phyloP scores from a whole-genome alignment of 495 filamentous ascomycete species.

The Pseudoneurospora amorphoporcata region DNA sequence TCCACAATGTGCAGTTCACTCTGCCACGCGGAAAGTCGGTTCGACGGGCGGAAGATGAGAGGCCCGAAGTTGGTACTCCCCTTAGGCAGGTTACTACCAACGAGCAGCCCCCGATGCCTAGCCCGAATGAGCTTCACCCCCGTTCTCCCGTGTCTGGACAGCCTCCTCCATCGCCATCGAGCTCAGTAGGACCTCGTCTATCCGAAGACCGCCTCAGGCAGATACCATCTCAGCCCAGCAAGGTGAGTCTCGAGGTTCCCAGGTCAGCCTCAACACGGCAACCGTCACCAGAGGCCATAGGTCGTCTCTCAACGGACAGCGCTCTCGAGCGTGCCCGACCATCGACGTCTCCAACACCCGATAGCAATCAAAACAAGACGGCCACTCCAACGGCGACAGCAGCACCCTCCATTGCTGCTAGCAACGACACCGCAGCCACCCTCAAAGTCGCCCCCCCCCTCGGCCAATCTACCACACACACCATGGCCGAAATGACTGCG shows the following conservation, averaged over 20 bases:
- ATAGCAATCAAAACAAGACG: conserved; percentile 25
- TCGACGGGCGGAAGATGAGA: not conserved
- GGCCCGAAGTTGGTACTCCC: conserved; percentile 24
- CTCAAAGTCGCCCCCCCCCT: conserved; percentile 48
- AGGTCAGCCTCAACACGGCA: conserved; percentile 13
- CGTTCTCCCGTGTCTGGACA: conserved; percentile 26
- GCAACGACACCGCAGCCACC: conserved; percentile 57
- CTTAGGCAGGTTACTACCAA: conserved; percentile 44
- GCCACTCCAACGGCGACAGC: conserved; percentile 30
- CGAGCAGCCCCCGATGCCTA: conserved; percentile 41
- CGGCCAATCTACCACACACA: conserved; percentile 5
- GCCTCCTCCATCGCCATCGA: conserved; percentile 45
- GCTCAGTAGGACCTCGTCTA: conserved; percentile 33
- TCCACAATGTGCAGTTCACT: not conserved
- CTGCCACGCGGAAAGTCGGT: not conserved
- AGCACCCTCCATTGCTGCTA: conserved; percentile 21
- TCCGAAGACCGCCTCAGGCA: conserved; percentile 28
- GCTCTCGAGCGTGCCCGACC: conserved; percentile 26
- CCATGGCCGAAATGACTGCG: conserved; percentile 50
- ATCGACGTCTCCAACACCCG: conserved; percentile 27
- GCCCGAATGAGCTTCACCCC: conserved; percentile 32
- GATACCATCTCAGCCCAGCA: conserved; percentile 35
- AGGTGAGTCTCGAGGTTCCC: conserved; percentile 32
- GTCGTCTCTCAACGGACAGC: conserved; percentile 39
- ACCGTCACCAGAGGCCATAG: conserved; percentile 29